phyloP scores from a whole-genome alignment of 306 rosid species.

The Notholithocarpus densiflorus region DNA sequence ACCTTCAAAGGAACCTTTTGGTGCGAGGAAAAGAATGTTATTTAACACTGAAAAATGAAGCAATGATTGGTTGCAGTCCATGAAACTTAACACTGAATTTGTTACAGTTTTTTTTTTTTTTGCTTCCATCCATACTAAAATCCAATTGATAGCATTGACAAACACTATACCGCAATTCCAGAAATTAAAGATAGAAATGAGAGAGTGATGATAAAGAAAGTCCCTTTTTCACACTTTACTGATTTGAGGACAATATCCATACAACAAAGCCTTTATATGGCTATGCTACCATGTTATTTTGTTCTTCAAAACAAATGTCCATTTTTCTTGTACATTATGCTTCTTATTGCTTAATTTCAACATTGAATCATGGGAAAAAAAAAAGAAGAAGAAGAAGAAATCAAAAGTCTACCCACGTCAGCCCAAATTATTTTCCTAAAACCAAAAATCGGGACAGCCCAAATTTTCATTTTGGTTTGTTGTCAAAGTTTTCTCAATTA shows the following conservation, averaged over 20 bases:
- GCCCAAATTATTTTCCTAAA: not conserved
- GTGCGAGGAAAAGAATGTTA: not conserved
- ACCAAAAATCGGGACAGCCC: not conserved
- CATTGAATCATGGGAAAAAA: too few species aligned
- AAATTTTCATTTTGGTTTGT: not conserved
- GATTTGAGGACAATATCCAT: not conserved
- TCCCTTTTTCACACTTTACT: too few species aligned
- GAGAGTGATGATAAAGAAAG: not conserved
- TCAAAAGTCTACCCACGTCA: too few species aligned
- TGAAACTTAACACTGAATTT: too few species aligned
- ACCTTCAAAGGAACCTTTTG: not conserved
- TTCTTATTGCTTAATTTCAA: too few species aligned
- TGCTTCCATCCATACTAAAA: too few species aligned
- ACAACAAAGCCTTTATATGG: not conserved
- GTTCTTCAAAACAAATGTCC: not conserved
- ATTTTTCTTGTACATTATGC: too few species aligned
- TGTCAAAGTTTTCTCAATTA: not conserved
- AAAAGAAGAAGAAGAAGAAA: too few species aligned
- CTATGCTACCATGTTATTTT: not conserved
- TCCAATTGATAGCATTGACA: not conserved
- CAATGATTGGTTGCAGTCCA: too few species aligned
- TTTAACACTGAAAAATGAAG: too few species aligned
- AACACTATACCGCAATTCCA: not conserved
- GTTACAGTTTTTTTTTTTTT: not conserved
- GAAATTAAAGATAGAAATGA: not conserved